These are phyloP conservation scores for Aquilaria agallochum DNA, from an alignment of 441 rosid genomes.

Conservation along the genomic window DNA sequence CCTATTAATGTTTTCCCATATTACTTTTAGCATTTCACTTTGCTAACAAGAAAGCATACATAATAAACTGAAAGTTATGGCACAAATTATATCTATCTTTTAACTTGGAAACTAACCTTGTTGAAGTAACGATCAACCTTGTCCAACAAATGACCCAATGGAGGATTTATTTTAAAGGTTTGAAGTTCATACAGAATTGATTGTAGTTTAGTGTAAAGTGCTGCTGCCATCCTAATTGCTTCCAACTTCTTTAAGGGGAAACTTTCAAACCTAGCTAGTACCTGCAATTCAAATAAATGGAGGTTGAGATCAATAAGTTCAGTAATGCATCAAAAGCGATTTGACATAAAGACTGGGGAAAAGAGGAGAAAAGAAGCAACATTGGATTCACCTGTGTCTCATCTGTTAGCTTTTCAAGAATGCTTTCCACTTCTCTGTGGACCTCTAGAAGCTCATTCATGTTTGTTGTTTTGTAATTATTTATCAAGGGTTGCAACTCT, in stretches of 20 bases:
- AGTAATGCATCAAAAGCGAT: not conserved
- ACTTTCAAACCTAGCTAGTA: constrained; percentile 40
- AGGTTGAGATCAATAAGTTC: constrained; percentile 4
- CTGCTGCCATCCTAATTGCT: constrained; percentile 36
- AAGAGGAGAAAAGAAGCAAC: not conserved
- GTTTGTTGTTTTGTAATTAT: constrained; percentile 65
- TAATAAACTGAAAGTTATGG: not conserved
- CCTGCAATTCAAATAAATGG: constrained; percentile 22
- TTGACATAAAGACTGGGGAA: not conserved
- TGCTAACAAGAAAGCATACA: not conserved
- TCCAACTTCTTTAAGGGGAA: constrained; percentile 48
- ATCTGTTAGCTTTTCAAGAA: constrained; percentile 78
- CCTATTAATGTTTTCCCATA: constrained; percentile 5
- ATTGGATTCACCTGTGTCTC: constrained; percentile 59
- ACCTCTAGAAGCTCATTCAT: constrained; percentile 67
- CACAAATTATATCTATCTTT: not conserved
- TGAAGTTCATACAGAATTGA: constrained; percentile 19
- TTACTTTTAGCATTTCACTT: too few relatives aligned
- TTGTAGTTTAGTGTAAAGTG: constrained; percentile 31
- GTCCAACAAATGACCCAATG: constrained; percentile 23
- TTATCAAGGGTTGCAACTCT: constrained; percentile 50
- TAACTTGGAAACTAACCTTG: constrained; percentile 24
- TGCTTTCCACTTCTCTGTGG: constrained; percentile 58
- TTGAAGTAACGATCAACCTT: constrained; percentile 35
- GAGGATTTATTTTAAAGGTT: constrained; percentile 30